Evolutionary conservation across 2,329 filamentous ascomycete genomes (phyloP).

Genomic region (Fusarium armeniacum): DNA sequence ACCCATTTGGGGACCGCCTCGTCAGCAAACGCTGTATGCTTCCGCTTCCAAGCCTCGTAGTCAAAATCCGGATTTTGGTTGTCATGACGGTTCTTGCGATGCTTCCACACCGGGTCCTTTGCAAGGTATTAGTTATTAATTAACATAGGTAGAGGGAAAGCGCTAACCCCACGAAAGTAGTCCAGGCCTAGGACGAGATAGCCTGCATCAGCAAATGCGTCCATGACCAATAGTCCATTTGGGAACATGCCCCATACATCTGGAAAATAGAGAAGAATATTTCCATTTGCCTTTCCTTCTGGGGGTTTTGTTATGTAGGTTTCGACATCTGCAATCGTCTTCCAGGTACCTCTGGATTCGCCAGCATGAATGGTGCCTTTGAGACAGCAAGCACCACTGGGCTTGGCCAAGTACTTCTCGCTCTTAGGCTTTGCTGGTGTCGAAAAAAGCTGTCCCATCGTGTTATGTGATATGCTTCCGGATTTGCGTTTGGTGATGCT

Average conservation of each 20-base stretch:
- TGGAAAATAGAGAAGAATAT: slow-evolving; percentile 12
- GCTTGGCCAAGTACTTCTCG: slow-evolving; percentile 2
- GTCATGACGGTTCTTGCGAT: slow-evolving; percentile 7
- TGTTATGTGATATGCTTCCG: background rate
- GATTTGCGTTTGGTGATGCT: background rate
- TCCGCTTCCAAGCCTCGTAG: slow-evolving; percentile 15
- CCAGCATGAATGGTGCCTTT: slow-evolving; percentile 8
- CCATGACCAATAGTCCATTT: slow-evolving; percentile 15
- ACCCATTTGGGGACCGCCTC: slow-evolving; percentile 12
- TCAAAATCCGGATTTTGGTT: slow-evolving; percentile 5
- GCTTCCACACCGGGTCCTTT: slow-evolving; percentile 20
- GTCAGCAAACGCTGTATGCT: slow-evolving; percentile 10
- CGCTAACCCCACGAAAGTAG: slow-evolving; percentile 13
- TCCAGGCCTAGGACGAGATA: slow-evolving; percentile 14
- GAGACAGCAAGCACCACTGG: slow-evolving; percentile 11
- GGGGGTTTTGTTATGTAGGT: slow-evolving; percentile 14
- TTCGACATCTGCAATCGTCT: slow-evolving; percentile 4
- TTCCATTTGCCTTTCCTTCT: slow-evolving; percentile 1
- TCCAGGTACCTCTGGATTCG: slow-evolving; percentile 10
- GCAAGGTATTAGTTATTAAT: background rate
- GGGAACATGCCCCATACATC: slow-evolving; percentile 25
- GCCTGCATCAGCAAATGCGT: slow-evolving; percentile 14
- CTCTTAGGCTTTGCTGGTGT: background rate
- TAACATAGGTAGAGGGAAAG: too few species aligned
- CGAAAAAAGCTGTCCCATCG: slow-evolving; percentile 5